Base-by-base conservation (phyloP, 176 grass and related monocot species). In the Otatea glauca region DNA sequence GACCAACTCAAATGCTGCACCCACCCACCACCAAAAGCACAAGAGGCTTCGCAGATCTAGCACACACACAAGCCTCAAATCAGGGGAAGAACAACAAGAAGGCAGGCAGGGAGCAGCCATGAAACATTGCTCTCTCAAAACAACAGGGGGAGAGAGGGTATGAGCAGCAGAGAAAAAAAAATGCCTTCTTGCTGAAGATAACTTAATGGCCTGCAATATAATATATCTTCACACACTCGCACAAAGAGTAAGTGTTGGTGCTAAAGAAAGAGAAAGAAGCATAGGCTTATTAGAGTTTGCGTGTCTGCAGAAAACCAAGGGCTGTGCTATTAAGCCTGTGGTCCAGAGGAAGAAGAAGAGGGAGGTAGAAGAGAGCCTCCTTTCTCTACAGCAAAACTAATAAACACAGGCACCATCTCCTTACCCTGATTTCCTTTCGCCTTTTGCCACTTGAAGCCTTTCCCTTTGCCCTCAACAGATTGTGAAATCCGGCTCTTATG, bases 41-140 rank as follows among this genome's bases (percentile, higher is more conserved):
- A 15, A 65, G 83, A 76, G 77, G 76, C 18, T 59, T 68, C 76
- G 79, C 82, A 81, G 78, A 91, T 88, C 92, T 93, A 82, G 73
- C 0, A 85, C 68, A 75, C 68, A 75, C 20, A 68, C 59, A 65
- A 44, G 68, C 60, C 84, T 88, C 79, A 91, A 60, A 91, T 91
- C 78, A 84, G 92, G 73, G n/a, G 50, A 4, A 88, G 77, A 78
- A 65, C 34, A 38, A 70, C 7, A 78, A 79, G 59, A 51, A 74
- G 82, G 18, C 70, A 45, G 44, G 10, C 44, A 45, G 9, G 68
- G 39, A 32, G 62, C 77, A 63, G 21, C 27, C 9, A 68, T 12
- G 5, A 72, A 65, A 21, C 87, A 85, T 85, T 76, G 47, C 60
- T 45, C 66, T 27, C 65, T 21, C 77, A n/a, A 68, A 15, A 54